These are phyloP conservation scores for Boletus subcaerulescens DNA, from an alignment of 768 basidiomycete genomes.

Conservation along the genomic window DNA sequence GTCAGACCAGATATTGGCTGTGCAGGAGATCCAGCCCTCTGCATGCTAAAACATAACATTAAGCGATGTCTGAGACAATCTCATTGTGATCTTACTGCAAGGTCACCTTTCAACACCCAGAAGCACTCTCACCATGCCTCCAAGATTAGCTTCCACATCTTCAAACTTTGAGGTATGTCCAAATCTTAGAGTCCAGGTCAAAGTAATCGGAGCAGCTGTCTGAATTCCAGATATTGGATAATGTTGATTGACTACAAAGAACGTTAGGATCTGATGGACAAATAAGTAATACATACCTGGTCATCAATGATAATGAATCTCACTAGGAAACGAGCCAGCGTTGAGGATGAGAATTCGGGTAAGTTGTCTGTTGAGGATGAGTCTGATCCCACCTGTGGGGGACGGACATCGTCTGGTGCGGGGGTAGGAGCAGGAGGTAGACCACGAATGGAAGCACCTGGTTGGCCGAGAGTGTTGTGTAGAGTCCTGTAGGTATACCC, in stretches of 20 bases:
- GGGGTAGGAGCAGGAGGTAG: not conserved
- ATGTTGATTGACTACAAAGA: constrained; percentile 3
- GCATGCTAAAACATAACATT: no score
- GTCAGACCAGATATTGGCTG: no score
- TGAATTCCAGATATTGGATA: constrained; percentile 21
- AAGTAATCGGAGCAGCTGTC: constrained; percentile 23
- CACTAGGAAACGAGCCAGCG: no score
- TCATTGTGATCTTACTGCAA: constrained; percentile 17
- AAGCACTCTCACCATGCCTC: constrained; percentile 14
- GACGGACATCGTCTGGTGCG: not conserved
- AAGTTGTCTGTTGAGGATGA: not conserved
- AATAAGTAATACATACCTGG: no score
- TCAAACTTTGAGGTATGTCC: constrained; percentile 25
- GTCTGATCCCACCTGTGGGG: not conserved
- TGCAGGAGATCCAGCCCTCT: no score
- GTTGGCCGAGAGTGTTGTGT: no score
- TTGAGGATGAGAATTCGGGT: not conserved
- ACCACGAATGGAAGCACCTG: not conserved
- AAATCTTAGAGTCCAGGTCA: constrained; percentile 17
- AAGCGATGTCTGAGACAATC: no score
- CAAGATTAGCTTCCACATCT: constrained; percentile 20
- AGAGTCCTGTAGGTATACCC: no score
- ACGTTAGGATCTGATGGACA: no score
- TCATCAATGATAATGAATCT: no score
- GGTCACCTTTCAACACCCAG: constrained; percentile 17